Evolutionary conservation across 768 basidiomycete species (phyloP), one percentile per base, ranked within the genome.

Genomic region (Mycena olivaceomarginata): DNA sequence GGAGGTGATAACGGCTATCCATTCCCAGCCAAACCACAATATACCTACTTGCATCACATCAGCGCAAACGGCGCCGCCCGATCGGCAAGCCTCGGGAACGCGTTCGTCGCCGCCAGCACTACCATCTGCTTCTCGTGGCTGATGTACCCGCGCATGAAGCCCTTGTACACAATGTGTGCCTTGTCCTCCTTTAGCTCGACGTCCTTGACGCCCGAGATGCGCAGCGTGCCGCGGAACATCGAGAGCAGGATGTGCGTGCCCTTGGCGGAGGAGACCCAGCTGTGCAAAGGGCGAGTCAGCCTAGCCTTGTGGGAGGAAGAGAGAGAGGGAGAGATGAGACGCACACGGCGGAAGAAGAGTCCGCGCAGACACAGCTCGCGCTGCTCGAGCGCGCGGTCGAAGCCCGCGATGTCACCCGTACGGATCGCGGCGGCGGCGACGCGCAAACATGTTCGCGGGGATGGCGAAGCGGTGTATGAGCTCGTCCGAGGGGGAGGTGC

Each of bases 131-230:
- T n/a, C n/a, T n/a, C n/a, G n/a, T n/a, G n/a, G n/a, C n/a, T n/a
- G n/a, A n/a, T 97, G 85, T 99, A 99, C 11, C 98, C 98, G 67
- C 95, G 91, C 86, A 99, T 94, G 84, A 94, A 96, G 22, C 95
- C 96, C 86, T 94, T 96, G 87, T 94, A 97, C 59, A 99, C 95
- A 95, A 98, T 95, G 83, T 98, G 98, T 40, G 97, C 97, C 85
- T 99, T 97, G 2, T 96, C 96, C 84, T 98, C 97, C 79, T 95
- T 97, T 75, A 88, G 82, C 10, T 93, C 88, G 31, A 95, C 92
- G 56, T 57, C 56, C 12, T 56, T 57, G 75, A 92, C 90, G 4
- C 94, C 95, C 5, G 95, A 94, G 72, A 96, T 85, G 67, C 87
- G 88, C 65, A 98, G 87, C 7, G 95, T 94, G n/a, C 88, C 87